These are phyloP conservation scores for Aegilops longissima DNA, from an alignment of 176 grass and related monocot genomes.

Conservation along the genomic window DNA sequence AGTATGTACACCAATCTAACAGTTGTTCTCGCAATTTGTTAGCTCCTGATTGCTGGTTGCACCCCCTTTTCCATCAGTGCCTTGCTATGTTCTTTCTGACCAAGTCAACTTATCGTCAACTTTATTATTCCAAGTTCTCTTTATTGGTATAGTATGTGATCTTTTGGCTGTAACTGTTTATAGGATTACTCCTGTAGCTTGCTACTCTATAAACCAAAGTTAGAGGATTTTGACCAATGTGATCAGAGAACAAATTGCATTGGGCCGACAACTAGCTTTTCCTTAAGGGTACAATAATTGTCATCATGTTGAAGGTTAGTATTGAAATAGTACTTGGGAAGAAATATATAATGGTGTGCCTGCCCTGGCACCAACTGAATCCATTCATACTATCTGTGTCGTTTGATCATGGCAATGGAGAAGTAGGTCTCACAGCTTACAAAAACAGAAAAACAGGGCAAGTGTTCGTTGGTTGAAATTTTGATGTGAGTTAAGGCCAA, in stretches of 20 bases:
- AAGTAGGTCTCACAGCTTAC: background rate
- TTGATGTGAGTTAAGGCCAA: background rate
- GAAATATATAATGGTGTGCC: background rate
- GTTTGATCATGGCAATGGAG: background rate
- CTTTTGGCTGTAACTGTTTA: background rate
- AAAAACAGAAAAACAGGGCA: background rate
- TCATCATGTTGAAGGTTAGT: background rate
- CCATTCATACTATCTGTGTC: background rate
- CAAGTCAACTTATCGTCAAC: constrained; percentile 2
- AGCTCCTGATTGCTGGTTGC: constrained; percentile 4
- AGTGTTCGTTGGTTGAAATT: background rate
- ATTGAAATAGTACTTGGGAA: background rate
- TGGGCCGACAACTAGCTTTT: background rate
- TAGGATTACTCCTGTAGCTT: background rate
- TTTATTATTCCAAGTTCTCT: background rate
- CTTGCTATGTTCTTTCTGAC: background rate
- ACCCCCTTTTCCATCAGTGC: background rate
- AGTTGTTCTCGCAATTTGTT: background rate
- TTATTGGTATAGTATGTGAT: background rate
- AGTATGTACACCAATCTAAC: constrained; percentile 41
- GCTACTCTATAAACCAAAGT: background rate
- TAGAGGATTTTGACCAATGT: background rate
- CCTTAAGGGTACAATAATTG: background rate
- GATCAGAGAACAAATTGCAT: background rate
- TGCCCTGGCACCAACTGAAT: background rate